Base-by-base conservation (phyloP, 1,284 basidiomycete species). In the Moesziomyces sp. region DNA sequence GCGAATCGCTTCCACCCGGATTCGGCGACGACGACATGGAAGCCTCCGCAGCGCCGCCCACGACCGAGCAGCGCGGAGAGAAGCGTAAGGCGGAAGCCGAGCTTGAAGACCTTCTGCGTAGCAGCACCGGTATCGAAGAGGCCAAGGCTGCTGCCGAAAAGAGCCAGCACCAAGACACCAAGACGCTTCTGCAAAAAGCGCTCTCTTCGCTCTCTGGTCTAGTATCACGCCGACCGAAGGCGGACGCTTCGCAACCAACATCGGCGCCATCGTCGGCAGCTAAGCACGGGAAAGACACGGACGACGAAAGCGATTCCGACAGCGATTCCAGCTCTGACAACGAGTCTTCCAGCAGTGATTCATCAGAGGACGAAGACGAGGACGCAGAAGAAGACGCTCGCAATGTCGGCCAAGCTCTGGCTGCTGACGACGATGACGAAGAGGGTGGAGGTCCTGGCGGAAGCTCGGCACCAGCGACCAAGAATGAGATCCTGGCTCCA, bases 401-500 rank as follows among this genome's bases (percentile, higher is more conserved):
- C 21, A 43, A 23, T 3, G 42, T 45, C 19, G 53, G 42, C 13
- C 14, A 55, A 24, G 54, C 46, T 2, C 16, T 62, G 9, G 66
- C 26, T 16, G 49, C 11, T 26, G 73, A 70, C 14, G 59, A 67
- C n/a, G 76, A 79, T 6, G 76, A 76, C 8, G 76, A 74, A n/a
- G 65, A 62, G 4, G 62, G 44, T 5, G 73, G 52, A 9, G 68
- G 52, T 2, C 43, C 52, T 4, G 47, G 53, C n/a, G 46, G 52
- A 1, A 57, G 48, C 30, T 23, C 43, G 13, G 63, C 65, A 16
- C 79, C 75, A 10, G 54, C 54, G n/a, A 83, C 81, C 1, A 80
- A 77, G 56, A 73, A 83, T 62, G 81, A 83, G 52, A 56, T 79
- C 11, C 40, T 68, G 3, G 75, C 69, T 10, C 68, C 72, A 8